These are phyloP conservation scores for Metarhizium anisopliae DNA, from an alignment of 2,329 filamentous ascomycete genomes.

Conservation along the genomic window DNA sequence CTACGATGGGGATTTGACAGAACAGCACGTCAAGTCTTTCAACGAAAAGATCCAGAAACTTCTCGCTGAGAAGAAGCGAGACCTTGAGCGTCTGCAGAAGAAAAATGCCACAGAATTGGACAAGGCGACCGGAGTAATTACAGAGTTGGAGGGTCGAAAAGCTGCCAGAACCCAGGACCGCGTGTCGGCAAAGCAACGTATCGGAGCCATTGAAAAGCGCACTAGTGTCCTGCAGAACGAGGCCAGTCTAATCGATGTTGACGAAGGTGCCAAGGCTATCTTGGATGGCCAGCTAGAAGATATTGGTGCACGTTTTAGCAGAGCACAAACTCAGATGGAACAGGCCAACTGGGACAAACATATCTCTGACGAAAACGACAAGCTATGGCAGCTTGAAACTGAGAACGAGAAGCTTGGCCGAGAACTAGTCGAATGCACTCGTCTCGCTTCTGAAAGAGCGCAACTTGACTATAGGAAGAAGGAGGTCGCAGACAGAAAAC, in stretches of 20 bases:
- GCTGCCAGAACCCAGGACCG: constrained; percentile 67
- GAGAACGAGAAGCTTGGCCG: constrained; percentile 62
- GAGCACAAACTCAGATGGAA: constrained; percentile 54
- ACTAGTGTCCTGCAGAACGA: constrained; percentile 57
- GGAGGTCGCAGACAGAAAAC: constrained; percentile 64
- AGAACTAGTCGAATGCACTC: constrained; percentile 79
- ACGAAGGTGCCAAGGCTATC: constrained; percentile 75
- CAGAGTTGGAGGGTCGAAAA: constrained; percentile 64
- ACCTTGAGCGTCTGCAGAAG: constrained; percentile 64
- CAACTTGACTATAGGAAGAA: constrained; percentile 77
- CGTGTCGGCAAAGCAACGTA: constrained; percentile 62
- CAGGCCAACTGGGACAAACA: constrained; percentile 60
- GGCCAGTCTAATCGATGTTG: constrained; percentile 64
- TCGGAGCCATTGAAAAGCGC: constrained; percentile 64
- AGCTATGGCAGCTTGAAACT: constrained; percentile 61
- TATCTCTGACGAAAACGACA: constrained; percentile 55
- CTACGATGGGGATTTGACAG: constrained; percentile 70
- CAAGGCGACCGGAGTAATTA: constrained; percentile 62
- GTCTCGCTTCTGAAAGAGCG: constrained; percentile 72
- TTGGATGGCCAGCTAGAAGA: constrained; percentile 68
- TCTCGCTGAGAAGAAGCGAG: constrained; percentile 66
- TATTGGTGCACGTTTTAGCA: constrained; percentile 51
- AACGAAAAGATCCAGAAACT: constrained; percentile 68
- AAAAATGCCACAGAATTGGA: constrained; percentile 68
- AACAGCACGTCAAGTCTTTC: constrained; percentile 66